Conservation (phyloP, 129 eudicot species). For the Heracleum sosnowskyi region DNA sequence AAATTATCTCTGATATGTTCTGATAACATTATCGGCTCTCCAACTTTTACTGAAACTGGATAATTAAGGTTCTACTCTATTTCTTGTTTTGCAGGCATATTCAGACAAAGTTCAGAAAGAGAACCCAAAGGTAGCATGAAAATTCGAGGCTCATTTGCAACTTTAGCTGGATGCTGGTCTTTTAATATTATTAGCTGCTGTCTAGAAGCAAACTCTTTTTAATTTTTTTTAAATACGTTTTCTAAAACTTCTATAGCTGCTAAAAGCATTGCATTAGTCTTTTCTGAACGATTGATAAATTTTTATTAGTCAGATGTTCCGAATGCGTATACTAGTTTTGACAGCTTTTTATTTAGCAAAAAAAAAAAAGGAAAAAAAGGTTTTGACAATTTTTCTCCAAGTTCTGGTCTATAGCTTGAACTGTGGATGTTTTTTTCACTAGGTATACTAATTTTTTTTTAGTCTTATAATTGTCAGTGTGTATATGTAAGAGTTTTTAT, state of each 20-base stretch:
- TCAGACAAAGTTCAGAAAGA: conserved; percentile 13
- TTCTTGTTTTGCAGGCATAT: conserved; percentile 16
- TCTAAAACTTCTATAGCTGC: neutral
- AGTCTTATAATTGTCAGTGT: too few relatives aligned
- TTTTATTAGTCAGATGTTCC: neutral
- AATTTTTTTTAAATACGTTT: neutral
- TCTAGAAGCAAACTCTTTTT: neutral
- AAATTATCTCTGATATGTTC: neutral
- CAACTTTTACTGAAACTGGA: neutral
- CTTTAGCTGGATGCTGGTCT: neutral
- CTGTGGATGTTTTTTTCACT: too few relatives aligned
- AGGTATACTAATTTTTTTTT: too few relatives aligned
- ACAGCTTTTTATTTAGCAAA: too few relatives aligned
- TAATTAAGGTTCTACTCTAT: neutral
- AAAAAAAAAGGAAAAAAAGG: too few relatives aligned
- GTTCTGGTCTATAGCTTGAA: too few relatives aligned
- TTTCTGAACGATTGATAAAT: neutral
- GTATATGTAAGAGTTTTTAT: neutral
- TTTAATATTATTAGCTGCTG: neutral
- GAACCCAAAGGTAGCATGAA: conserved; percentile 7
- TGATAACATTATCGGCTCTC: neutral
- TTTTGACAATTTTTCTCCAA: neutral
- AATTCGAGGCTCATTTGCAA: neutral
- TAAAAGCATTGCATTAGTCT: neutral
- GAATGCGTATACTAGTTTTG: neutral